Base-by-base conservation (phyloP, 202 grass and related monocot species). In the Carex arenaria region DNA sequence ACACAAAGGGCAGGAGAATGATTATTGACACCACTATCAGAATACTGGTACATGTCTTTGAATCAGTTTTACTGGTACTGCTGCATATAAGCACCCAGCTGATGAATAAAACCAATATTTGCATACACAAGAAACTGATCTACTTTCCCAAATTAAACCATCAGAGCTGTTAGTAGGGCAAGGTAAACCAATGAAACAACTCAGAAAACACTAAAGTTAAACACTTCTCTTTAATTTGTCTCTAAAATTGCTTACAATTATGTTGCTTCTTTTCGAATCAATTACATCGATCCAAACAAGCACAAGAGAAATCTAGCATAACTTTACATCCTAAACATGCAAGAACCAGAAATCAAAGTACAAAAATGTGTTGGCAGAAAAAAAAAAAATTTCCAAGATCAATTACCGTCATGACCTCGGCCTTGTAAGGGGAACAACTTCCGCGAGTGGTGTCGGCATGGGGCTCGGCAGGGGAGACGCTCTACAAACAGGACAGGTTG, bases 401-500 rank as follows among this genome's bases (percentile, higher is more conserved):
- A 40, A 83, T 43, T 61, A 30, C 78, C 38, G 63, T 90, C 67
- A 93, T 5, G 85, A 87, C 60, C 12, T 31, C 47, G 75, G 75
- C 10, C 89, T 69, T 59, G 91, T 82, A 12, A 92, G 59, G 10
- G 93, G 95, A 60, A 87, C 85, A 72, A 90, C 52, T 85, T 93
- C 91, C 15, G 86, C 90, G 56, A 95, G 92, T 6, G 95, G 92
- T 40, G 96, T 90, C n/a, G 88, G 86, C 81, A 98, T 83, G 84
- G 92, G 95, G 87, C 89, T 94, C 19, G 89, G 89, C 80, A 95
- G 1, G 64, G 96, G 96, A 34, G 96, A 98, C 2, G 93, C 93
- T 26, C 93, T 88, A 89, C 96, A 95, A 13, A 98, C 80, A 19
- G 96, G 95, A 88, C 95, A 98, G n/a, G 95, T 95, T 2, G 91